Evolutionary conservation across 1,139 yeast genomes (phyloP).

Genomic region (Taphrina deformans): DNA sequence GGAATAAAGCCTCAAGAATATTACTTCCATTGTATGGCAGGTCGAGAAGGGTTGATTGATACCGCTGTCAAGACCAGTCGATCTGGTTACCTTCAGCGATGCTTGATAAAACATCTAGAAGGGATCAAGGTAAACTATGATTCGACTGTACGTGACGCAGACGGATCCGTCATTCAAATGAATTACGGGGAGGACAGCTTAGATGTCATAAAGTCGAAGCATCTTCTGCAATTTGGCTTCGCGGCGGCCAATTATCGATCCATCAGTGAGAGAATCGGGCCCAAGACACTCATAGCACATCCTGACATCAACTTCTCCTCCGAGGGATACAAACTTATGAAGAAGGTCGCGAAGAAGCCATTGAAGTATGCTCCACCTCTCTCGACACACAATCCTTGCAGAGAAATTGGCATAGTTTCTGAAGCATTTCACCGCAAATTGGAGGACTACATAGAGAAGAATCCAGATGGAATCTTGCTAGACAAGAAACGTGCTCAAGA

Average conservation of each 20-base stretch:
- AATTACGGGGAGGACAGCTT: constrained; percentile 96
- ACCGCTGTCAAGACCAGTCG: constrained; percentile 98
- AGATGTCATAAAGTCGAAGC: constrained; percentile 92
- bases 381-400: constrained; percentile 81
- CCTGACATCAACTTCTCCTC: constrained; percentile 90
- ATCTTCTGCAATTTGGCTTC: constrained; percentile 89
- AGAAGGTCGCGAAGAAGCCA: constrained; percentile 73
- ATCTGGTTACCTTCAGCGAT: constrained; percentile 97
- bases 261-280: constrained; percentile 8
- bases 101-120: constrained; percentile 95
- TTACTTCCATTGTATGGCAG: constrained; percentile 99
- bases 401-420: constrained; percentile 88
- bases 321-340: constrained; percentile 72
- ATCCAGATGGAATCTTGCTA: constrained; percentile 42
- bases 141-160: constrained; percentile 93
- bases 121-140: constrained; percentile 95
- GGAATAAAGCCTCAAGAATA: constrained; percentile 99
- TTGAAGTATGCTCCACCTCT: constrained; percentile 89
- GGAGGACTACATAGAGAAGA: constrained; percentile 63
- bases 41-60: constrained; percentile 99
- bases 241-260: constrained; percentile 73
- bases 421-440: constrained; percentile 82
- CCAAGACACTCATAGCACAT: constrained; percentile 74
- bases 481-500: constrained; percentile 31
- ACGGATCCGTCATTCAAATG: constrained; percentile 89